Conservation (phyloP, 2,329 filamentous ascomycete genomes). For the Fusarium incarnatum region DNA sequence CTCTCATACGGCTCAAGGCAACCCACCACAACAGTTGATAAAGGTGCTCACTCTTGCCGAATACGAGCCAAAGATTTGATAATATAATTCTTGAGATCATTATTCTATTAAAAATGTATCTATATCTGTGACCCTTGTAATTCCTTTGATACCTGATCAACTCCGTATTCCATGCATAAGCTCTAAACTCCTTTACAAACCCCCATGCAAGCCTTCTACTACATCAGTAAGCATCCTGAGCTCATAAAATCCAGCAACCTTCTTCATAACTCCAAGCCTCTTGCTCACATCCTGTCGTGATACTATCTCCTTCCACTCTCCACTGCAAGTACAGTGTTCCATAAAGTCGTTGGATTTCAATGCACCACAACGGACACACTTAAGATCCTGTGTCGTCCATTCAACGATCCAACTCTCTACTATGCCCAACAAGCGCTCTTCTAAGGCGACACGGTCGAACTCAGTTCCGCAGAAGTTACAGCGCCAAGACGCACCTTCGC, state of each 20-base stretch:
- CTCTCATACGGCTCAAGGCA: background rate
- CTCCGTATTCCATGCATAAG: constrained; percentile 34
- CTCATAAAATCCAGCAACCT: constrained; percentile 82
- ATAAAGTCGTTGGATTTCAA: constrained; percentile 91
- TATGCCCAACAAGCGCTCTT: constrained; percentile 82
- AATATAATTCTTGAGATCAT: background rate
- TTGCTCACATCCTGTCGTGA: constrained; percentile 73
- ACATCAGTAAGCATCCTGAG: constrained; percentile 84
- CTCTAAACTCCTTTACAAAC: constrained; percentile 52
- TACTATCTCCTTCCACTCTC: constrained; percentile 81
- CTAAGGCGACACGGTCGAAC: constrained; percentile 82
- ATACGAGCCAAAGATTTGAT: background rate
- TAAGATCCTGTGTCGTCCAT: constrained; percentile 91
- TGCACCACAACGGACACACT: constrained; percentile 78
- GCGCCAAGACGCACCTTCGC: constrained; percentile 69
- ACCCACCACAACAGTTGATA: background rate
- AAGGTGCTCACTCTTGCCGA: background rate
- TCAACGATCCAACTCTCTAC: constrained; percentile 80
- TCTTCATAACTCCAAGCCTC: constrained; percentile 75
- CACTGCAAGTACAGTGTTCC: constrained; percentile 95
- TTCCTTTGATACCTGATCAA: constrained; percentile 24
- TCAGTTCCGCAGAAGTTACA: constrained; percentile 81
- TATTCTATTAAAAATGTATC: constrained; percentile 6
- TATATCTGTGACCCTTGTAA: background rate
- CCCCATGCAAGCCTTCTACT: constrained; percentile 70